Evolutionary conservation across 805 yeast species (phyloP), one percentile per base, ranked within the genome.

Genomic region (Teunomyces atbi): DNA sequence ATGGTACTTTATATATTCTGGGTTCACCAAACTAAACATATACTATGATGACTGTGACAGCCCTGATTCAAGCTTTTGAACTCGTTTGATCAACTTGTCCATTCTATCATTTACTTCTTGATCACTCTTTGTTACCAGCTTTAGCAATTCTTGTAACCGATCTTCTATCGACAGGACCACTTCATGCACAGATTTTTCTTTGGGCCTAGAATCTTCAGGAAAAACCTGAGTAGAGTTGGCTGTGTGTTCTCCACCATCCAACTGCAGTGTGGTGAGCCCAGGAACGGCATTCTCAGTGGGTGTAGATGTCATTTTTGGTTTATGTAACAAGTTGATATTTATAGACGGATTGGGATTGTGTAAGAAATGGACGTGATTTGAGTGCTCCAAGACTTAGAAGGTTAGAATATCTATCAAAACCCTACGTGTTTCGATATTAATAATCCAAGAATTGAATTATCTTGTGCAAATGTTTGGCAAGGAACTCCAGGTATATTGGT

Each of bases 181-280:
- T 34, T 71, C 75, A 20, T 67, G 56, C 4, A 66, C 59, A 2
- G 64, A 44, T 36, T 36, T 19, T 10, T 12, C 18, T n/a, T 36
- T 20, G 4, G 48, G 26, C 27, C 37, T 32, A 16, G 19, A 12
- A 2, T 39, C 44, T 44, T 41, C 43, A 13, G 34, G 19, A 15
- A 19, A 29, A 15, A 15, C 23, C 30, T 35, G 34, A 16, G 39
- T 30, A 23, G 36, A 33, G 23, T 42, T 44, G 5, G 28, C 40
- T 12, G 48, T 35, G 7, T 60, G 45, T 41, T 61, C 62, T 6
- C 69, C 69, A 23, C 59, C 62, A 4, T 60, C 58, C 26, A 68
- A 50, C 26, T 63, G 64, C 2, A 71, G 66, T 5, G 76, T 71
- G 11, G 64, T 59, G 30, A 70, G 65, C 1, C 66, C 73, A 12